Percentiles rank a stretch among this genome's conserved stretches.
These are phyloP conservation scores for Blastobotrys peoriensis DNA, from an alignment of 805 yeast genomes.

Conservation along the genomic window DNA sequence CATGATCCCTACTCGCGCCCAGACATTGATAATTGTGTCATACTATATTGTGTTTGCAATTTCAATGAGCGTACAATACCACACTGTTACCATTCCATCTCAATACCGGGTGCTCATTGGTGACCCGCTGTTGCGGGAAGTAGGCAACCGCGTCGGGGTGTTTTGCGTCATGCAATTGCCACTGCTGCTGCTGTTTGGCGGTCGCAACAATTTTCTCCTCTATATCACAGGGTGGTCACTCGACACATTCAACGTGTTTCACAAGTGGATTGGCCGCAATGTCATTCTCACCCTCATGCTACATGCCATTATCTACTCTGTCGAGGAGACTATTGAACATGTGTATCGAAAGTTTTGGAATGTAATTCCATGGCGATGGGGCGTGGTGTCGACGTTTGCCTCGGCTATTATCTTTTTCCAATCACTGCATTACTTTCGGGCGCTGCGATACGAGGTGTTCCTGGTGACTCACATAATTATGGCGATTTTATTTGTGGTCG, in stretches of 20 bases:
- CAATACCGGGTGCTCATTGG: neutral
- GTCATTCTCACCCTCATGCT: conserved; percentile 44
- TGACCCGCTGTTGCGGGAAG: neutral
- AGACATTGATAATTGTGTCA: conserved; percentile 27
- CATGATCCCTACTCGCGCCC: conserved; percentile 33
- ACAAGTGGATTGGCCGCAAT: conserved; percentile 54
- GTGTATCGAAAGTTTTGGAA: conserved; percentile 36
- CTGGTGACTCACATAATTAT: conserved; percentile 51
- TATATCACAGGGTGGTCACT: conserved; percentile 57
- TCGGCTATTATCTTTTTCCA: conserved; percentile 42
- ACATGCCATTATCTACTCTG: conserved; percentile 54
- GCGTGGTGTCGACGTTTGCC: conserved; percentile 39
- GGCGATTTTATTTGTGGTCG: conserved; percentile 47
- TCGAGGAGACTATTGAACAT: conserved; percentile 40
- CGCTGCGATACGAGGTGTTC: conserved; percentile 53
- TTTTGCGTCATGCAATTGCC: conserved; percentile 43
- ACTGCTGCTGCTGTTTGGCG: conserved; percentile 50
- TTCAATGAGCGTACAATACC: neutral
- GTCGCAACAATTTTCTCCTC: conserved; percentile 64
- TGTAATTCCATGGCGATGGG: conserved; percentile 28
- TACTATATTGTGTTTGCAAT: neutral
- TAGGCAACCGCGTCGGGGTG: conserved; percentile 27
- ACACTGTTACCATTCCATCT: neutral
- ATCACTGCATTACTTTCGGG: conserved; percentile 47
- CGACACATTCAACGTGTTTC: conserved; percentile 55